Conservation (phyloP, 2,329 filamentous ascomycete species). For the Arthrobotrys pseudoclavata region DNA sequence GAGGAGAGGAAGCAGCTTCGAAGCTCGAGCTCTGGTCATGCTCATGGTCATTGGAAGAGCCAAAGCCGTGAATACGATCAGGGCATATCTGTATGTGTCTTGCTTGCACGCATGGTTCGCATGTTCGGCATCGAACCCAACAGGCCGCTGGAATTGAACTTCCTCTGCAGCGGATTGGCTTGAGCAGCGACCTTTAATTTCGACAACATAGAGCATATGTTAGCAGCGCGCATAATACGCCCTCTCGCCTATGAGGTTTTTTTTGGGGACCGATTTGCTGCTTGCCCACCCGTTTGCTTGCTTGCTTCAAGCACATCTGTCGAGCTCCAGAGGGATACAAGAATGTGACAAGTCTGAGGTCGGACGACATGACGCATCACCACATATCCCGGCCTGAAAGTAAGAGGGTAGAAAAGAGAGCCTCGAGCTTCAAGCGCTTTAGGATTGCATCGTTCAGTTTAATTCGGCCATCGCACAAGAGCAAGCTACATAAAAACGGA, state of each 20-base stretch:
- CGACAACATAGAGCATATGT: background rate
- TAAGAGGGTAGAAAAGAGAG: background rate
- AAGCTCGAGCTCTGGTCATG: constrained; percentile 10
- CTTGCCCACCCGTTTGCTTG: background rate
- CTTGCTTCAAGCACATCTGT: background rate
- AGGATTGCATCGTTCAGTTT: constrained; percentile 8
- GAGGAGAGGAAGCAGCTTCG: constrained; percentile 19
- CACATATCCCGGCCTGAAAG: constrained; percentile 43
- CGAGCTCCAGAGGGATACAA: constrained; percentile 38
- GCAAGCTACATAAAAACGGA: constrained; percentile 14
- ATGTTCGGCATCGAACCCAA: constrained; percentile 58
- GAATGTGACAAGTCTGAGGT: constrained; percentile 58
- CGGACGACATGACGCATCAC: constrained; percentile 59
- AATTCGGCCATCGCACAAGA: constrained; percentile 37
- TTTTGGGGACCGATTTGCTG: background rate
- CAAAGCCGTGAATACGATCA: background rate
- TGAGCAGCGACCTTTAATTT: background rate
- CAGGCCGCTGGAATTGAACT: constrained; percentile 29
- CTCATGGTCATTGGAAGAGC: constrained; percentile 9
- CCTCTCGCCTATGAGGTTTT: background rate
- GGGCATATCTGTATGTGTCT: constrained; percentile 18
- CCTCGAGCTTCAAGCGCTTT: constrained; percentile 14
- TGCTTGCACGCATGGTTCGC: constrained; percentile 54
- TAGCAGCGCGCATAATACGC: background rate
- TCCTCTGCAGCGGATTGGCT: constrained; percentile 29